phyloP scores from a whole-genome alignment of 805 yeast genomes.

The Cyberlindnera maclurae region DNA sequence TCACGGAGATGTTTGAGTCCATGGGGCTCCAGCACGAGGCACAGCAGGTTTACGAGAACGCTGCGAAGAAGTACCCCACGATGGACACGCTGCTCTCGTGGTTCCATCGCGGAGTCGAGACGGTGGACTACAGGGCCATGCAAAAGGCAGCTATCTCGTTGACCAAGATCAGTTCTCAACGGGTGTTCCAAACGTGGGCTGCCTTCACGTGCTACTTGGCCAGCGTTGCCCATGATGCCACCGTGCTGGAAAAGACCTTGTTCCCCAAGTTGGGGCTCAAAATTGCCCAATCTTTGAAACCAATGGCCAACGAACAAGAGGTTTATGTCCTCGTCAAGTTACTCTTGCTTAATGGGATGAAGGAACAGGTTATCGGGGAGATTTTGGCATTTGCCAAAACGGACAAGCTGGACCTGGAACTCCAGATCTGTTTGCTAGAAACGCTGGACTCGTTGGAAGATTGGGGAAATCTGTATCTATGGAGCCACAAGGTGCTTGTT shows the following conservation, averaged over 20 bases:
- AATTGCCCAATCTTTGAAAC: constrained; percentile 43
- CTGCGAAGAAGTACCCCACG: constrained; percentile 50
- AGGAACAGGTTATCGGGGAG: constrained; percentile 24
- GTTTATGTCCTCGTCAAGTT: constrained; percentile 50
- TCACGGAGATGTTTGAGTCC: constrained; percentile 38
- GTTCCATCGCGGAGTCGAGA: constrained; percentile 46
- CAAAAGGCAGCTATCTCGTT: constrained; percentile 47
- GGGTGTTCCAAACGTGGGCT: constrained; percentile 43
- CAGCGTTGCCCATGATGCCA: constrained; percentile 26
- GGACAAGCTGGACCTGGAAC: constrained; percentile 48
- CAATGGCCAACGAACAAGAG: constrained; percentile 58
- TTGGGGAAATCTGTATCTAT: constrained; percentile 38
- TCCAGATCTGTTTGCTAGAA: constrained; percentile 47
- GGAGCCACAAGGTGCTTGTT: constrained; percentile 36
- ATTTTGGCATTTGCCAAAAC: constrained; percentile 27
- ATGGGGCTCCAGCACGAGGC: constrained; percentile 35
- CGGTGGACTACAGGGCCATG: constrained; percentile 41
- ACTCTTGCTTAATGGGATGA: constrained; percentile 29
- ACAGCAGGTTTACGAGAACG: constrained; percentile 46
- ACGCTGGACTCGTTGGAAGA: constrained; percentile 34
- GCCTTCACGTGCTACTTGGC: constrained; percentile 46
- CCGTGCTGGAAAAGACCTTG: constrained; percentile 40
- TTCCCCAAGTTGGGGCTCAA: constrained; percentile 57
- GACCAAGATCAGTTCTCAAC: constrained; percentile 29
- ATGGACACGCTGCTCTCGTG: constrained; percentile 43